Evolutionary conservation across 148 eudicot species (phyloP), one percentile per base, ranked within the genome.

Genomic region (Spergularia bocconei): DNA sequence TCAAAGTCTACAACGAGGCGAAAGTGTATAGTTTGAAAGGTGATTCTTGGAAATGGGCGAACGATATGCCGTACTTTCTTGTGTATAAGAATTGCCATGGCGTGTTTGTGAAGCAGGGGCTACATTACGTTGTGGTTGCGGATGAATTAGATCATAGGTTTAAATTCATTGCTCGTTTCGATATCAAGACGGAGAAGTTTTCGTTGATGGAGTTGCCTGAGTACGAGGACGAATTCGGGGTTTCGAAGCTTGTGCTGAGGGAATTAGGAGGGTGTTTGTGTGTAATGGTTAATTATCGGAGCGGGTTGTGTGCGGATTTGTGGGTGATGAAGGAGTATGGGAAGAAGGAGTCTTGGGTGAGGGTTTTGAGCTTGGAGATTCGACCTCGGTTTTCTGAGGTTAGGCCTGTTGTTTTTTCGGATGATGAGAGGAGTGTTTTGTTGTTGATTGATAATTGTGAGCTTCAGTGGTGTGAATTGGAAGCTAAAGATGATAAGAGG

Each of bases 311-410:
- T 2, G 76, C 67, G 56, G 76, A 67, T 69, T 50, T 73, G 36
- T 79, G 81, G 81, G 59, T 79, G 14, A 79, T 79, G 81, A 72
- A 51, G 48, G 81, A 79, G 63, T 79, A 79, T 73, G 81, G 81
- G 10, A 63, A 58, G 55, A 51, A 54, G 38, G 63, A 79, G 5
- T 65, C 77, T 20, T 79, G 81, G 81, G 63, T 16, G 57, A 67
- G 67, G 33, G 13, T 67, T 21, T 36, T 66, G 54, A 13, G 63
- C 19, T 38, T 53, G 71, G 63, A 65, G 63, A 66, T 20, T 39
- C n/a, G 38, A 9, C 67, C 60, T 7, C 6, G 71, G 60, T 75
- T 75, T 58, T 58, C 13, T 1, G 63, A 66, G 51, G 60, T 75
- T 39, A 75, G 33, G 41, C 63, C 78, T 21, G 60, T 75, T 38